Conservation (phyloP, 345 rosid species). For the Citrus cavaleriei region DNA sequence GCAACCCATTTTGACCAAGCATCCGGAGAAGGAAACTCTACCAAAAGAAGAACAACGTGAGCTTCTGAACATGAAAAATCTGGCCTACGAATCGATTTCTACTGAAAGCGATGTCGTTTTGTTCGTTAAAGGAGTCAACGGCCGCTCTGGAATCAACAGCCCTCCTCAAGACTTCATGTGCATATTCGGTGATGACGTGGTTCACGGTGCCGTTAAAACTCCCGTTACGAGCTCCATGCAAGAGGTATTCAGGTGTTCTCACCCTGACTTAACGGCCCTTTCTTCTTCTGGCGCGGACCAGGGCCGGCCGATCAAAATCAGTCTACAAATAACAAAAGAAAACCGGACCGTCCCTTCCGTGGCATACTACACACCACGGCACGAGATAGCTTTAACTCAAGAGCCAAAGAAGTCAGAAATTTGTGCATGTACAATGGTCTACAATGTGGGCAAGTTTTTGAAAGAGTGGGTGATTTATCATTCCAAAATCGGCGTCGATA, state of each 20-base stretch:
- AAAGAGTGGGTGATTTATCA: conserved; percentile 85
- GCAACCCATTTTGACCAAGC: conserved; percentile 48
- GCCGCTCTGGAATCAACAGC: conserved; percentile 53
- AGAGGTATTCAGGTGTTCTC: conserved; percentile 76
- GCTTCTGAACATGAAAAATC: conserved; percentile 46
- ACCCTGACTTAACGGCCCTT: conserved; percentile 39
- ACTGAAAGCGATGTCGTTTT: conserved; percentile 67
- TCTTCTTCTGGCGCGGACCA: conserved; percentile 6
- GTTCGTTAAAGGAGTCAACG: conserved; percentile 71
- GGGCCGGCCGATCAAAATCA: conserved; percentile 32
- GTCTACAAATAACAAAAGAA: conserved; percentile 40
- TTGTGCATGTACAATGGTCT: conserved; percentile 85
- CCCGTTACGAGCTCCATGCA: conserved; percentile 71
- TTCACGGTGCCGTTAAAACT: conserved; percentile 38
- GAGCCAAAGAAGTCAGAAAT: conserved; percentile 29
- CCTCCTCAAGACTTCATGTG: conserved; percentile 47
- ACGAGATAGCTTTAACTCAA: conserved; percentile 6
- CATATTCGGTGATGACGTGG: conserved; percentile 38
- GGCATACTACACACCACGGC: conserved; percentile 51
- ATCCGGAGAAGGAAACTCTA: conserved; percentile 4
- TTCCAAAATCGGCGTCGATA: conserved; percentile 63
- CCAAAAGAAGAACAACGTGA: conserved; percentile 1
- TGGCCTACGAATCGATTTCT: conserved; percentile 73
- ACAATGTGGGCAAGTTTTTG: conserved; percentile 73
- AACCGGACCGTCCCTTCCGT: conserved; percentile 51